Base-by-base conservation (phyloP, 495 filamentous ascomycete species). In the Thozetella sp. region DNA sequence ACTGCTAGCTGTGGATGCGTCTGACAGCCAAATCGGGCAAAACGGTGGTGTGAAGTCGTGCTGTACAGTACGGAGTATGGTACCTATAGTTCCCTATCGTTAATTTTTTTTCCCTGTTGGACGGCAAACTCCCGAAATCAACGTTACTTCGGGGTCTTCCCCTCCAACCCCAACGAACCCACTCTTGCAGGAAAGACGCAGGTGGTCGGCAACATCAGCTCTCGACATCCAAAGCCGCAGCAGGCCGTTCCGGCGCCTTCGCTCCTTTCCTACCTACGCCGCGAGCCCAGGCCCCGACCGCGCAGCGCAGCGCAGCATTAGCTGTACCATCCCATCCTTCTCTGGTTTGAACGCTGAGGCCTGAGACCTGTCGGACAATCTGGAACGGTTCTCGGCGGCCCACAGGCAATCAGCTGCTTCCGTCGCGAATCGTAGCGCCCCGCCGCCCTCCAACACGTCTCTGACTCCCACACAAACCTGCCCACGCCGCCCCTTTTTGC, bases 81-180 rank as follows among this genome's bases (percentile, higher is more conserved):
- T n/a, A n/a, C n/a, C n/a, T n/a, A n/a, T n/a, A n/a, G n/a, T n/a
- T n/a, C n/a, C n/a, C n/a, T 19, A 25, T 55, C 25, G 12, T 19
- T 48, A 22, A 17, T 50, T 46, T 57, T 30, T 20, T 34, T 22
- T 55, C 20, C 20, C 20, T 34, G 30, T 51, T 43, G 12, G 4
- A 40, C 55, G 25, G 30, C 43, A 45, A 48, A 48, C 43, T 52
- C 40, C 58, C 51, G 40, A 54, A 57, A 55, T 57, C 63, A 65
- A 62, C 63, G 63, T 65, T 65, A 65, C 63, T 34, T 65, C 56
- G 19, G 45, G 23, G 22, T 22, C 55, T n/a, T 9, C 56, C 25
- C 24, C 43, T 20, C 27, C 45, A n/a, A n/a, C n/a, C n/a, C n/a
- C n/a, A n/a, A n/a, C 15, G 12, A 34, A 37, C 34, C 51, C 43